A percentile compares a stretch with the other conserved stretches of the same genome.
Evolutionary conservation across 2,329 filamentous ascomycete genomes (phyloP).

Genomic region (Ciborinia camelliae): DNA sequence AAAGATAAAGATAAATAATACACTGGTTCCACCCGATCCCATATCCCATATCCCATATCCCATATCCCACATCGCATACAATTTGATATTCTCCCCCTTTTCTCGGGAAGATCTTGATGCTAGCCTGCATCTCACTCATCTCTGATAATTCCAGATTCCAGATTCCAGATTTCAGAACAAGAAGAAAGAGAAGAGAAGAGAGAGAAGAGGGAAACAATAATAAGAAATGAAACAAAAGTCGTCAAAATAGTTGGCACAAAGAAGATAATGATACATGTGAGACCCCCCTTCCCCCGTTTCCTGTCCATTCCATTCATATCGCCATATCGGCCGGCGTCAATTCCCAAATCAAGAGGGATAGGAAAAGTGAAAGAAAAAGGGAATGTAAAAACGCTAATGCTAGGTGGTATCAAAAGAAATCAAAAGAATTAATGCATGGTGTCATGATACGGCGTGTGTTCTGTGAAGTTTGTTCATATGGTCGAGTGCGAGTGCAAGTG

Average conservation of each 20-base stretch:
- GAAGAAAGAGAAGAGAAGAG: background rate
- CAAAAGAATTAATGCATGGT: background rate
- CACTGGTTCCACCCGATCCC: too few relatives aligned
- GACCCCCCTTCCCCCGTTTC: background rate
- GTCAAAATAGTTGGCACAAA: background rate
- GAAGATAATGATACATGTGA: background rate
- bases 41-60: too few relatives aligned
- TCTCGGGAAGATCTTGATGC: too few relatives aligned
- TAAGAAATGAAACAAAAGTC: background rate
- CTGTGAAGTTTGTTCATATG: background rate
- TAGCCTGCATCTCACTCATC: too few relatives aligned
- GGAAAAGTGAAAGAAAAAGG: background rate
- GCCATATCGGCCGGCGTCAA: background rate
- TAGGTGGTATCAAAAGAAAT: constrained; percentile 9
- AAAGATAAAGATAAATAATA: too few relatives aligned
- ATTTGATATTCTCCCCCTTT: too few relatives aligned
- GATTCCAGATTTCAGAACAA: too few relatives aligned
- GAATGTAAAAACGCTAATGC: background rate
- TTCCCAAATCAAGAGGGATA: background rate
- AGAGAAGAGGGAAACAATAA: too few relatives aligned
- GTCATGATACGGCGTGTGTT: background rate
- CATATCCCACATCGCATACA: too few relatives aligned
- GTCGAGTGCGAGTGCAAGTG: background rate
- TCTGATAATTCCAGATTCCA: too few relatives aligned
- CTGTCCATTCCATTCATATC: too few relatives aligned